A percentile compares a stretch with the other conserved stretches of the same genome.
Evolutionary conservation across 768 basidiomycete species (phyloP).

Genomic region (Rhizopogon vinicolor): DNA sequence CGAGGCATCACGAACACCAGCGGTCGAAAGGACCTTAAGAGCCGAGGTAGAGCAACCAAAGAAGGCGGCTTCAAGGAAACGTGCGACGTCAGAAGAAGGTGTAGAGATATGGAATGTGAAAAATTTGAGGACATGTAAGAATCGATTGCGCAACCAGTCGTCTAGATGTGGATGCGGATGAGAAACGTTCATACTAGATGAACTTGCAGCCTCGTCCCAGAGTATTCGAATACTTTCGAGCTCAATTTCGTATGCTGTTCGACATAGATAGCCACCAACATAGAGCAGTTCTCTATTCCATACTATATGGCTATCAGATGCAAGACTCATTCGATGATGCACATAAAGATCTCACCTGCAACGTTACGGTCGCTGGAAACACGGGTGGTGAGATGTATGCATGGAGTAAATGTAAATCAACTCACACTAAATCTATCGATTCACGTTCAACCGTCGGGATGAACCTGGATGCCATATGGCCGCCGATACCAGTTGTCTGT

Average conservation of each 20-base stretch:
- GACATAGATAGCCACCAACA: conserved; percentile 77
- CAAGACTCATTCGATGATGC: not conserved
- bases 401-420: not conserved
- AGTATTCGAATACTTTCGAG: conserved; percentile 52
- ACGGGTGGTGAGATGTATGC: not conserved
- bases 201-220: conserved; percentile 50
- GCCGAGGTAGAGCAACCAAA: conserved; percentile 55
- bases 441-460: conserved; percentile 97
- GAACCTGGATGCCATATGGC: conserved; percentile 74
- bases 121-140: conserved; percentile 79
- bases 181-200: conserved; percentile 22
- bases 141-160: conserved; percentile 50
- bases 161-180: conserved; percentile 37
- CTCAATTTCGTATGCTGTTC: conserved; percentile 84
- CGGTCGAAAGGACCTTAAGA: conserved; percentile 72
- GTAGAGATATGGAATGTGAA: conserved; percentile 90
- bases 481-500: conserved; percentile 84
- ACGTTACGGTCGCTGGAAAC: conserved; percentile 71
- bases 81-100: conserved; percentile 75
- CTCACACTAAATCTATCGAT: conserved; percentile 83
- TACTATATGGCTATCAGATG: conserved; percentile 32
- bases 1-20: conserved; percentile 61
- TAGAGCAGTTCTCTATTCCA: conserved; percentile 92
- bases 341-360: conserved; percentile 41
- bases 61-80: conserved; percentile 70